Base-by-base conservation (phyloP, 169 alveolate genomes). In the Plasmodium berghei region DNA sequence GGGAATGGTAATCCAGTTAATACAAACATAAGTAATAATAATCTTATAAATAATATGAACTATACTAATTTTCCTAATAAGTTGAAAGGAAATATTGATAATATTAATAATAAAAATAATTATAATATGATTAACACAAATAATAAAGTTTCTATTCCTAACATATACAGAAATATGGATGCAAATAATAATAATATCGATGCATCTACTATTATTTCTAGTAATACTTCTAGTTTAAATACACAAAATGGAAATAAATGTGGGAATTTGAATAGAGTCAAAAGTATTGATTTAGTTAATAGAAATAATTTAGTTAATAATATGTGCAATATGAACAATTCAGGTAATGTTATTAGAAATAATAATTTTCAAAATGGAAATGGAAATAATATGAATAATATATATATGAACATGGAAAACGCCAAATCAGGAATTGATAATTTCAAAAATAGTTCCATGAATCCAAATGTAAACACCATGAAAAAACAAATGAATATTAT, bases 71-170 rank as follows among this genome's bases (percentile, higher is more conserved):
- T 46, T 8, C 52, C 56, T 9, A 14, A 26, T 22, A 69, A 45
- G 45, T 5, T 69, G 62, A 69, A 46, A 69, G 77, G 77, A 69
- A 54, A 26, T 18, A 28, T 12, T 9, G 77, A 46, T 45, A 63
- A 69, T 18, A 69, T 34, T 9, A 46, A 34, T 6, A 46, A 46
- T 40, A 64, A 64, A 34, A 34, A 34, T 34, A 34, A 34, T 34
- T 34, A 34, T 34, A 34, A 34, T 34, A 34, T 34, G 42, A 46
- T 64, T 64, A 20, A 34, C n/a, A 22, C 20, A 64, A 64, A 64
- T 62, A 62, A 62, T 64, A 64, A 64, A 28, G 73, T 34, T 12
- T 8, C 73, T 6, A 34, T 34, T 5, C 42, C 42, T 3, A 34
- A 34, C 5, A 34, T 34, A 34, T 34, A 34, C 8, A 52, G 59